Base-by-base conservation (phyloP, 495 filamentous ascomycete species). In the Articulospora tetracladia region DNA sequence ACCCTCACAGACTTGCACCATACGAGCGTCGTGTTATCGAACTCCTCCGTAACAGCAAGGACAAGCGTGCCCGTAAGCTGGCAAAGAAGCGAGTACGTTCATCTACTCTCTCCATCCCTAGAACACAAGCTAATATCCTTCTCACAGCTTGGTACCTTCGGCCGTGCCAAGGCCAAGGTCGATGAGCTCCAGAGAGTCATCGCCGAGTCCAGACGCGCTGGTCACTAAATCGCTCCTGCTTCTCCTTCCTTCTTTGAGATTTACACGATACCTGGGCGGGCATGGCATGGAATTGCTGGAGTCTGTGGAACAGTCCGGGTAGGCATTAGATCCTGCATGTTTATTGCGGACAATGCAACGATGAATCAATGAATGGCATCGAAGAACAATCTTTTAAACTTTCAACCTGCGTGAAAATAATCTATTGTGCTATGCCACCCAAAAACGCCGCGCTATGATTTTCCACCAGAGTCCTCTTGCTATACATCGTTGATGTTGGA, bases 21-120 rank as follows among this genome's bases (percentile, higher is more conserved):
- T 97, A 97, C 73, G 94, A 98, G 83, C 92, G 93, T 74, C 92
- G 94, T 70, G 90, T 98, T 73, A 95, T 98, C 76, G 94, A 98
- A 86, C 83, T 98, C 66, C 86, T 98, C 75, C 91, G 94, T 68
- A 98, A 98, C 85, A 86, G 87, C 82, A 96, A 96, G 82, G 94
- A 98, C 79, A 98, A 98, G 89, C 91, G 94, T 79, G 94, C 94
- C 63, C 83, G 94, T 66, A 98, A 98, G 86, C 88, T 97, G 72
- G 94, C 94, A 66, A 98, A 98, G 93, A 97, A 96, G 88, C 84
- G 94, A 79, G 90, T 91, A 84, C 63, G 81, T 85, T 57, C 17
- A 48, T 22, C 12, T 41, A 25, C 23, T 17, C 41, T 24, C 53
- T 46, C 23, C 13, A 6, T 56, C 7, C 2, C 30, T n/a, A 1